Base-by-base conservation (phyloP, 345 rosid genomes). In the Populus alba region DNA sequence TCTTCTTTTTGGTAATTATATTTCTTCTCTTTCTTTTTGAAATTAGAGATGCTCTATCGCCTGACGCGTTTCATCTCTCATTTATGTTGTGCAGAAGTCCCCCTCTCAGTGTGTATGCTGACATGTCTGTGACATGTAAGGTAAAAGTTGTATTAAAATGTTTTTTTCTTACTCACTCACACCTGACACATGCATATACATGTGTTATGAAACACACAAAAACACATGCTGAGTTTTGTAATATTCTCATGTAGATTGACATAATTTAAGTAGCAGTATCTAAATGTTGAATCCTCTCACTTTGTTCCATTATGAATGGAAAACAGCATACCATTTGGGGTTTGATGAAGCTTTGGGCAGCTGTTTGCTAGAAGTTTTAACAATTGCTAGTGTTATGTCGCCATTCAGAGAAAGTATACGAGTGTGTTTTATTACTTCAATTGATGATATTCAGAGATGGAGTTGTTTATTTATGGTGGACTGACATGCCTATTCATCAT, bases 41-140 rank as follows among this genome's bases (percentile, higher is more conserved):
- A 53, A 53, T 20, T 27, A 5, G 22, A 63, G 43, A 65, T 65
- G 41, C 61, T 68, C 9, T 70, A 59, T 35, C 51, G 7, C 29
- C 37, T 51, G 41, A 17, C 59, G 70, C 43, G 49, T 45, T 80
- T 45, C 16, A 68, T 68, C 61, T 74, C 43, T 76, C 25, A 22
- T 10, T 59, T 68, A 43, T 70, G 22, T 31, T 71, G 59, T 86
- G 86, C 97, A 95, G 98, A 86, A 95, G 98, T 87, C 83, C 89
- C 61, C 97, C 93, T 81, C 89, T 93, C 72, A 93, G 99, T 66
- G 98, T 93, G 68, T 95, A 95, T 81, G 99, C 99, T 1, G 99
- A 95, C 84, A 95, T 95, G 98, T 95, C 99, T 0, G 88, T 91
- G 25, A 88, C 98, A 37, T 93, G 99, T 51, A 95, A 95, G 97